phyloP scores from a whole-genome alignment of 129 eudicot species.

The Sambucus nigra region DNA sequence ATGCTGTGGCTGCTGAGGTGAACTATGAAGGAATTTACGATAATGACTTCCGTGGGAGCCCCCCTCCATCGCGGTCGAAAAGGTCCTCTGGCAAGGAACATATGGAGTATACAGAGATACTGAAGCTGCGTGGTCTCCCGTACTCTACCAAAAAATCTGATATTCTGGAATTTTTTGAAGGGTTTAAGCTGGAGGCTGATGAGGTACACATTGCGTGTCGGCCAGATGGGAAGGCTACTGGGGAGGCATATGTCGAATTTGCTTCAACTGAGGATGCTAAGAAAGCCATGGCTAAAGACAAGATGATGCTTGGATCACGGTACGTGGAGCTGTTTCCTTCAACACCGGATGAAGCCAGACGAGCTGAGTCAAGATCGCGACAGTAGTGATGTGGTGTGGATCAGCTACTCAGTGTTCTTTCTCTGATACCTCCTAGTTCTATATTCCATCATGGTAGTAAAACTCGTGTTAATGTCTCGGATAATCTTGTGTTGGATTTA shows the following conservation, averaged over 20 bases:
- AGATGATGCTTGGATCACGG: slow-evolving; percentile 67
- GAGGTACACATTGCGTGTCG: slow-evolving; percentile 74
- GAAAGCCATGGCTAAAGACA: slow-evolving; percentile 83
- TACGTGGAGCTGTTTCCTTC: slow-evolving; percentile 90
- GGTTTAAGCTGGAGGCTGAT: slow-evolving; percentile 39
- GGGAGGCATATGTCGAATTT: slow-evolving; percentile 89
- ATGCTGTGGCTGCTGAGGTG: slow-evolving; percentile 86
- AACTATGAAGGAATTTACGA: slow-evolving; percentile 43
- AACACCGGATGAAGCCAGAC: slow-evolving; percentile 75
- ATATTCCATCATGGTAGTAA: too few species aligned
- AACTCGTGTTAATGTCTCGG: too few species aligned
- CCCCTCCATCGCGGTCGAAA: slow-evolving; percentile 56
- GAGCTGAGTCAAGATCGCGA: slow-evolving; percentile 76
- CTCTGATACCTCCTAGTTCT: too few species aligned
- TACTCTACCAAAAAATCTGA: slow-evolving; percentile 58
- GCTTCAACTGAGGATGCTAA: slow-evolving; percentile 67
- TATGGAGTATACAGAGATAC: slow-evolving; percentile 73
- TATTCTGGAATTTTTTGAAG: slow-evolving; percentile 58
- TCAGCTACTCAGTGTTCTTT: too few species aligned
- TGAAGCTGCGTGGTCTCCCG: slow-evolving; percentile 89
- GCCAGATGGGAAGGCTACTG: slow-evolving; percentile 90
- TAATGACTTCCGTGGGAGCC: slow-evolving; percentile 32
- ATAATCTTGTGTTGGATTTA: too few species aligned
- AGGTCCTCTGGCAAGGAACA: slow-evolving; percentile 64
- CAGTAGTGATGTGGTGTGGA: slow-evolving; percentile 16